Evolutionary conservation across 140 eudicot species (phyloP).

Genomic region (Flaveria floridana): DNA sequence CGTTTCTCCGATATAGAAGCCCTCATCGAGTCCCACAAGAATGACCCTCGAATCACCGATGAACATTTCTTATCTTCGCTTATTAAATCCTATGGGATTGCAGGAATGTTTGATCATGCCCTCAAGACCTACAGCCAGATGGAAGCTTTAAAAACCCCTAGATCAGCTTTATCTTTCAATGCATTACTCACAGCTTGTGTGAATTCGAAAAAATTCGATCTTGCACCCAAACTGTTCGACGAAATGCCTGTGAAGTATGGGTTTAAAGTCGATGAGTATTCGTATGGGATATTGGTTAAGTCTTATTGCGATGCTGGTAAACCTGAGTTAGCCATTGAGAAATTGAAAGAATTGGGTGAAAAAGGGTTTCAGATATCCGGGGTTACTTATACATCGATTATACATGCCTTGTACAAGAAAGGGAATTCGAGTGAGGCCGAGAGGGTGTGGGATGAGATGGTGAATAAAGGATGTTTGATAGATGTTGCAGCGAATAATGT

Average conservation of each 20-base stretch:
- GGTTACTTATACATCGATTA: constrained; percentile 55
- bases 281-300: constrained; percentile 70
- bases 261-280: constrained; percentile 49
- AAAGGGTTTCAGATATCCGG: constrained; percentile 51
- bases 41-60: constrained; percentile 51
- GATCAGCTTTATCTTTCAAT: constrained; percentile 71
- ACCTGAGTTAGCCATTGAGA: constrained; percentile 56
- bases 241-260: constrained; percentile 58
- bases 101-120: constrained; percentile 80
- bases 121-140: constrained; percentile 58
- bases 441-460: constrained; percentile 72
- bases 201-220: constrained; percentile 37
- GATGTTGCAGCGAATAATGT: constrained; percentile 81
- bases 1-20: constrained; percentile 66
- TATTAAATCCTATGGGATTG: constrained; percentile 73
- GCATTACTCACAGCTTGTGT: constrained; percentile 63
- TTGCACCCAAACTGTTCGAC: constrained; percentile 57
- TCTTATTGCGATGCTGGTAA: constrained; percentile 64
- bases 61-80: constrained; percentile 66
- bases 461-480: constrained; percentile 45
- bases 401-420: constrained; percentile 61
- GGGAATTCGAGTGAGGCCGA: constrained; percentile 67
- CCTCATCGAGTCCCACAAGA: constrained; percentile 74
- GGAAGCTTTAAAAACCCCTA: constrained; percentile 66
- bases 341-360: constrained; percentile 58